These are phyloP conservation scores for Linum tenue DNA, from an alignment of 345 rosid genomes.

Conservation along the genomic window DNA sequence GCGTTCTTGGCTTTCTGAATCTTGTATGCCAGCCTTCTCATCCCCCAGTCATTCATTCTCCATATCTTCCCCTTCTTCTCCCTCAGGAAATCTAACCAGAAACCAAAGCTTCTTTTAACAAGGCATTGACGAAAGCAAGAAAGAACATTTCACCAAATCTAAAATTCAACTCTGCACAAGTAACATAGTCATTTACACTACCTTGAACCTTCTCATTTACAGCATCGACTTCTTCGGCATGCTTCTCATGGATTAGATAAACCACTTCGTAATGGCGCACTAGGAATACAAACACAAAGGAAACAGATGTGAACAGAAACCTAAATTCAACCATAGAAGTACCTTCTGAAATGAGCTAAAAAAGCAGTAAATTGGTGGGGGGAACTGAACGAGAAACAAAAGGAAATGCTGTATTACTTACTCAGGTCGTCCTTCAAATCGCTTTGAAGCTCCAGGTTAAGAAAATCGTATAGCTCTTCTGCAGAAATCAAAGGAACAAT, in stretches of 20 bases:
- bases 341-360: not conserved
- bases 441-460: constrained; percentile 74
- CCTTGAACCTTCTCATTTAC: constrained; percentile 88
- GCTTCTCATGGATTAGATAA: constrained; percentile 84
- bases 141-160: not conserved
- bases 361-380: not conserved
- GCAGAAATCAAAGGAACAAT: constrained; percentile 21
- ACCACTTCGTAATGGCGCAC: constrained; percentile 95
- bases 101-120: not conserved
- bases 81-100: constrained; percentile 51
- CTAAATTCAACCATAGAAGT: not conserved
- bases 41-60: constrained; percentile 91
- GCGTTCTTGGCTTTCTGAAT: constrained; percentile 76
- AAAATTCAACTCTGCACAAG: not conserved
- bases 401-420: constrained; percentile 28
- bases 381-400: not conserved
- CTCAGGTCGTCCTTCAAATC: constrained; percentile 51
- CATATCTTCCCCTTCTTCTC: constrained; percentile 79
- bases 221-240: constrained; percentile 57
- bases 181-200: constrained; percentile 12
- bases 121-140: not conserved
- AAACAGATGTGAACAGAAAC: not conserved
- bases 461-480: constrained; percentile 72
- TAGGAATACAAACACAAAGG: constrained; percentile 20
- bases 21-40: constrained; percentile 78